Evolutionary conservation across 2,329 filamentous ascomycete genomes (phyloP), one percentile per base, ranked within the genome.

Genomic region (Grosmannia penicillata): DNA sequence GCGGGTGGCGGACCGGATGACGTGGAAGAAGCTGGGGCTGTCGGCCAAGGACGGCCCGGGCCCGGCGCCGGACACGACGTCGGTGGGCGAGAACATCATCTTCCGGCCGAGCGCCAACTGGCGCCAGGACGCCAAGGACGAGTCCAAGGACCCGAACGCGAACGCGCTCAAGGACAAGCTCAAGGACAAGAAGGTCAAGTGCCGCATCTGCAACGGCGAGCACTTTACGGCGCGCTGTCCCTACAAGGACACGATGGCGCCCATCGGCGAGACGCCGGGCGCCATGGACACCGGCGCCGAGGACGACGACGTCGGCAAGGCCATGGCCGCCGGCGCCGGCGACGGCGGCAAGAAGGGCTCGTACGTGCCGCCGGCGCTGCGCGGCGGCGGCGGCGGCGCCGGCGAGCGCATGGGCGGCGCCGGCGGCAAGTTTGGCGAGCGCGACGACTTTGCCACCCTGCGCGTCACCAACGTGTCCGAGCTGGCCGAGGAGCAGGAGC

Each of bases 151-250:
- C 53, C 63, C 72, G 54, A 81, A 83, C 60, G 77, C 80, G 53
- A 75, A 81, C 63, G 70, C 70, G 53, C 73, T 81, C 65, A 82
- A 82, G 66, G 75, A 79, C 56, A 80, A 83, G 66, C 72, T 96
- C 55, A 93, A 91, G 75, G 87, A 95, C 68, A 94, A 95, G 76
- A 93, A 95, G 70, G 93, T 98, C 71, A 96, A 96, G 75, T 98
- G 91, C 65, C 82, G 91, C 72, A 96, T 98, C 59, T 98, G 91
- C 68, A 83, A 79, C 58, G 91, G 89, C 57, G 91, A 98, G 70
- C 91, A 98, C 76, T 98, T 96, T 72, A 98, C 91, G 30, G 89
- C 89, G 50, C 81, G 91, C 60, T 98, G 91, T 76, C 91, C 91
- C 26, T 98, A 94, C 79, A 98, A 96, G 71, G 91, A 96, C 60